Evolutionary conservation across 495 filamentous ascomycete species (phyloP).

Genomic region (Darksidea phi): DNA sequence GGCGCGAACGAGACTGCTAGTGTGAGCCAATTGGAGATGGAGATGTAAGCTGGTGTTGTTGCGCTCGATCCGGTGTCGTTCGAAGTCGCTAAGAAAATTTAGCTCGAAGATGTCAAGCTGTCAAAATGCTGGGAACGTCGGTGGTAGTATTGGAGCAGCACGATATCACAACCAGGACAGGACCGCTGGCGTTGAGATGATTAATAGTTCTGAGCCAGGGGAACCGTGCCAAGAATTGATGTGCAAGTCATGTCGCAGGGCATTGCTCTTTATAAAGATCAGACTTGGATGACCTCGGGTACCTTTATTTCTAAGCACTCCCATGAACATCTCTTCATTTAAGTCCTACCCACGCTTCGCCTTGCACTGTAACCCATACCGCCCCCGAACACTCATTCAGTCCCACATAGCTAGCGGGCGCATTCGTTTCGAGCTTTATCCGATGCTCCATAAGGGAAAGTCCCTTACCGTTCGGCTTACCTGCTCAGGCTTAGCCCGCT

Average conservation of each 20-base stretch:
- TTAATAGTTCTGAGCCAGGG: neutral
- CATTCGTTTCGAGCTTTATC: neutral
- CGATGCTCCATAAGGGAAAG: neutral
- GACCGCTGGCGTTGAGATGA: neutral
- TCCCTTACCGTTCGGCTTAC: neutral
- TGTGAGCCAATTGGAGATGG: slow-evolving; percentile 34
- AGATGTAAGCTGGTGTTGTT: slow-evolving; percentile 35
- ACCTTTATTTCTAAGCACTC: neutral
- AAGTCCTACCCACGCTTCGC: neutral
- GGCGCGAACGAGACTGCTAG: slow-evolving; percentile 35
- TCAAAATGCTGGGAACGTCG: neutral
- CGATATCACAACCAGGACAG: neutral
- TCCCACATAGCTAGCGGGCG: neutral
- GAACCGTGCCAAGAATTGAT: neutral
- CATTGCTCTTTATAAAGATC: neutral
- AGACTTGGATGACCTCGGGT: neutral
- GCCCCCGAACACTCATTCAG: neutral
- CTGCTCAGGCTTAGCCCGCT: neutral
- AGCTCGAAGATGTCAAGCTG: neutral
- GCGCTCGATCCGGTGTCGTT: too few relatives aligned
- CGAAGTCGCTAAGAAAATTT: too few relatives aligned
- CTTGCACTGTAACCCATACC: neutral
- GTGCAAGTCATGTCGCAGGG: neutral
- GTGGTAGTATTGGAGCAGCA: neutral
- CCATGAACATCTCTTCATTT: neutral